Evolutionary conservation across 1,139 yeast species (phyloP).

Genomic region (Candida labiduridarum): DNA sequence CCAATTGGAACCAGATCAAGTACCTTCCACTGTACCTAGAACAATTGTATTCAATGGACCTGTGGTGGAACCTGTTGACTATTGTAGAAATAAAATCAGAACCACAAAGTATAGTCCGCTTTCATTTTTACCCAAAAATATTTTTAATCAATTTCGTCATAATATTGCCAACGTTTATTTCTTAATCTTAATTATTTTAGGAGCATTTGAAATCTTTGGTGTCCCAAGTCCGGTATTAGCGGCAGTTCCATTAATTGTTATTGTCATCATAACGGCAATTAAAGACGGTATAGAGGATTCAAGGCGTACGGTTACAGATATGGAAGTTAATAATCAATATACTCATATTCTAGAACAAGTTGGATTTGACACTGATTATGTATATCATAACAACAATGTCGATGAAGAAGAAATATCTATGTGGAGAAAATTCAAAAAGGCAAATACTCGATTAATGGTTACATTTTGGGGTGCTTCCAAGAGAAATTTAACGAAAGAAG

Average conservation of each 20-base stretch:
- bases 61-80: slow-evolving; percentile 58
- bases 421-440: slow-evolving; percentile 66
- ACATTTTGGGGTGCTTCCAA: slow-evolving; percentile 31
- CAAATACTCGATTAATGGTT: slow-evolving; percentile 36
- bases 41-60: slow-evolving; percentile 67
- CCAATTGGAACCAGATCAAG: slow-evolving; percentile 21
- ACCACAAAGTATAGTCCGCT: slow-evolving; percentile 64
- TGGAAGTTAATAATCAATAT: slow-evolving; percentile 54
- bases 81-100: slow-evolving; percentile 58
- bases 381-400: slow-evolving; percentile 45
- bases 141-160: slow-evolving; percentile 48
- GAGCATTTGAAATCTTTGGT: slow-evolving; percentile 57
- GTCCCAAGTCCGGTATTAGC: slow-evolving; percentile 58
- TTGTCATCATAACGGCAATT: slow-evolving; percentile 55
- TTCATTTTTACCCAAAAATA: slow-evolving; percentile 55
- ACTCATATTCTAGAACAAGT: slow-evolving; percentile 44
- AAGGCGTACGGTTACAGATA: slow-evolving; percentile 53
- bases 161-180: slow-evolving; percentile 61
- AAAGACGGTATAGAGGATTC: slow-evolving; percentile 64
- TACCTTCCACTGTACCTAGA: slow-evolving; percentile 39
- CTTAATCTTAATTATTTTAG: slow-evolving; percentile 51
- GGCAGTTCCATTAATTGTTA: slow-evolving; percentile 62
- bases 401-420: slow-evolving; percentile 51
- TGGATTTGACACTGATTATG: slow-evolving; percentile 15
- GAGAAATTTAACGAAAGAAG: slow-evolving; percentile 38